A percentile compares a stretch with the other conserved stretches of the same genome.
Evolutionary conservation across 345 rosid genomes (phyloP).

Genomic region (Gossypium ekmanianum): DNA sequence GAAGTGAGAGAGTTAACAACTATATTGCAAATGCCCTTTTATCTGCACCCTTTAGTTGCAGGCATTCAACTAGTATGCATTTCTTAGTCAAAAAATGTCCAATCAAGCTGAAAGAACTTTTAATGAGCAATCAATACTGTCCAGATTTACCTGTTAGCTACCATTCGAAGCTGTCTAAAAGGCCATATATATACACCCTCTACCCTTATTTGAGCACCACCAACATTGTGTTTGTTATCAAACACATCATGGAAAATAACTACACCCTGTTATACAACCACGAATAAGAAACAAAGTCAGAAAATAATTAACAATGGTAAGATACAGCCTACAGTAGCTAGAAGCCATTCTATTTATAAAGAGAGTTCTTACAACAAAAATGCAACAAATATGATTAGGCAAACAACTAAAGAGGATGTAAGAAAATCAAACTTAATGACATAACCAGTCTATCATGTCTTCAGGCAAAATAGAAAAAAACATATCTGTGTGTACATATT

Average conservation of each 20-base stretch:
- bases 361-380: background rate
- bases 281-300: conserved; percentile 13
- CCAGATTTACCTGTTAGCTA: conserved; percentile 73
- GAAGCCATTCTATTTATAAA: background rate
- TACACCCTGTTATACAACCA: conserved; percentile 62
- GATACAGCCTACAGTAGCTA: background rate
- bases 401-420: conserved; percentile 7
- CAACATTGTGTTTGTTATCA: conserved; percentile 83
- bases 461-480: background rate
- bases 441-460: background rate
- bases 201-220: conserved; percentile 88
- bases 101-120: background rate
- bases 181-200: conserved; percentile 99
- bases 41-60: background rate
- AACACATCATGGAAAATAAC: conserved; percentile 93
- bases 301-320: background rate
- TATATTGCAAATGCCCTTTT: background rate
- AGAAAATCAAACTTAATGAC: conserved; percentile 1
- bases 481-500: background rate
- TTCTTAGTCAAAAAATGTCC: background rate
- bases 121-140: background rate
- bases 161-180: conserved; percentile 94
- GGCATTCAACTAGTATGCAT: background rate
- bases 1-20: background rate
- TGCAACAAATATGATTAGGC: conserved; percentile 6